Evolutionary conservation across 2,329 filamentous ascomycete genomes (phyloP).

Genomic region (Phaeosphaeria sp.): DNA sequence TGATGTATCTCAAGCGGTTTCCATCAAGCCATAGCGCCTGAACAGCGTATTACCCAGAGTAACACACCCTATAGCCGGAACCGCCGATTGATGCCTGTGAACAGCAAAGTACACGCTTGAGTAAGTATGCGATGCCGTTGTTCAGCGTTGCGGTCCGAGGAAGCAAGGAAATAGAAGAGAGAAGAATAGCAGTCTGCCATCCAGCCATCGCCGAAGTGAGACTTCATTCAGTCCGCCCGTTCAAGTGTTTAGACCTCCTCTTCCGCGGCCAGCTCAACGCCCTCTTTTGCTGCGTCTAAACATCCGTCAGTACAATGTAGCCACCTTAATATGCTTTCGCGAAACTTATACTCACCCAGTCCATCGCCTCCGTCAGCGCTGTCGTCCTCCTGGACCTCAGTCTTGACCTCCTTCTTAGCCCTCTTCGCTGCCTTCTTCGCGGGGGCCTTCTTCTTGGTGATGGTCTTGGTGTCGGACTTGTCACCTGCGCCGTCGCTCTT

Average conservation of each 20-base stretch:
- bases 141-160: not conserved
- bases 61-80: not conserved
- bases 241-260: not conserved
- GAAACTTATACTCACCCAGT: conserved; percentile 21
- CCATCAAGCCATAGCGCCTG: not conserved
- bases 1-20: not conserved
- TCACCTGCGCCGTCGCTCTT: not conserved
- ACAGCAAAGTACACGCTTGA: not conserved
- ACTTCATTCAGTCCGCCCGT: not conserved
- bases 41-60: conserved; percentile 1
- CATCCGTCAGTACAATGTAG: conserved; percentile 19
- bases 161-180: not conserved
- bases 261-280: not conserved
- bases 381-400: conserved; percentile 14
- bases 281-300: conserved; percentile 7
- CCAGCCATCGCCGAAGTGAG: not conserved
- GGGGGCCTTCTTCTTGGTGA: conserved; percentile 13
- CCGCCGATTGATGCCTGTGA: not conserved
- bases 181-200: not conserved
- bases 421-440: conserved; percentile 26
- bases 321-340: conserved; percentile 12
- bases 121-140: conserved; percentile 2
- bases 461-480: conserved; percentile 10
- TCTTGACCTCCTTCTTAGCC: conserved; percentile 14
- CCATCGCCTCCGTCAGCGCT: conserved; percentile 23